Base-by-base conservation (phyloP, 441 rosid species). In the Kokia cookei region DNA sequence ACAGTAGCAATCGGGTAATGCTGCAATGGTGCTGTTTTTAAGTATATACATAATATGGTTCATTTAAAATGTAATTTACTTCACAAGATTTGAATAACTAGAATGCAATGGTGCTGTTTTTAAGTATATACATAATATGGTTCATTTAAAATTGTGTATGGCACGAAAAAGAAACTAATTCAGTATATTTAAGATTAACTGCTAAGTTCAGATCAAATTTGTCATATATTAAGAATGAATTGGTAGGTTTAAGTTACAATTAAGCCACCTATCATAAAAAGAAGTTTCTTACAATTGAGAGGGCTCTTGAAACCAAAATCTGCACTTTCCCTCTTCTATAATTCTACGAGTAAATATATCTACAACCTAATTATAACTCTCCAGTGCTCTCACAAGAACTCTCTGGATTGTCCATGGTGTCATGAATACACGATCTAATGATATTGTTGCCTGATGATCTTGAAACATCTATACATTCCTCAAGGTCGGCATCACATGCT, bases 331-430 rank as follows among this genome's bases (percentile, higher is more conserved):
- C 63, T 76, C 71, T 63, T 75, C 75, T 62, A 54, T 14, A 27
- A 17, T 40, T 24, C 80, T 75, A 73, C 7, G 54, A 67, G 72
- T 14, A 69, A 59, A 72, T 63, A 50, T 62, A 75, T 71, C 13
- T 72, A 79, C 75, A 82, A 35, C 40, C 74, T 61, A 27, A 27
- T 69, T 82, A 87, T 54, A 87, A 43, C 57, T 47, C 57, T 14
- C 57, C 71, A 1, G 89, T 89, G 89, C 97, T 93, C 79, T 94
- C 97, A 71, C 96, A 92, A 10, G 97, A 91, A 79, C 99, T 94
- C 37, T 97, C 97, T 0, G 82, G 93, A 76, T 76, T 86, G 5
- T 86, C 72, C 81, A 69, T 85, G 50, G 78, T 72, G 69, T 94
- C 97, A 54, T 93, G 94, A 79, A 91, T 83, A 0, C 85, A 82